Percentiles rank a stretch among this genome's conserved stretches.
Conservation (phyloP, 2,329 filamentous ascomycete species). For the Aspergillus pseudoviridinutans region DNA sequence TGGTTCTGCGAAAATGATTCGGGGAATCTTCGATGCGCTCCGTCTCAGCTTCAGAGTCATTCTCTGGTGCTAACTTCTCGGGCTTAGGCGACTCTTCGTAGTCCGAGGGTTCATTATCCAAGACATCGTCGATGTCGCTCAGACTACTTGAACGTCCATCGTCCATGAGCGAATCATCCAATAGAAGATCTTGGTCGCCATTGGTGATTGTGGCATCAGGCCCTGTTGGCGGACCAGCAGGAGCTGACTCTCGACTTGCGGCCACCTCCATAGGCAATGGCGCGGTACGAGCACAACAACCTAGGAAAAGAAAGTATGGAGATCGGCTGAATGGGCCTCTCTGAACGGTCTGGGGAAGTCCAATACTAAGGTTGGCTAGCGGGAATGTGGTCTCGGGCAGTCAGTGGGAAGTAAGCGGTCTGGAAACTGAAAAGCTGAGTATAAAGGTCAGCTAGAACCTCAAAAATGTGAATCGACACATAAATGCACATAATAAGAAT, state of each 20-base stretch:
- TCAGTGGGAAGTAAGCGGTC: conserved; percentile 4
- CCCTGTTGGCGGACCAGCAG: conserved; percentile 32
- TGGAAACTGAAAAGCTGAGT: conserved; percentile 19
- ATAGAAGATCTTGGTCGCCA: conserved; percentile 31
- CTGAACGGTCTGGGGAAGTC: not conserved
- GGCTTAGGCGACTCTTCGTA: conserved; percentile 46
- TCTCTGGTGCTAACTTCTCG: conserved; percentile 57
- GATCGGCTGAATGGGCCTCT: not conserved
- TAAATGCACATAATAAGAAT: conserved; percentile 8
- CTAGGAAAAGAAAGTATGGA: conserved; percentile 3
- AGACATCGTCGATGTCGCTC: conserved; percentile 84
- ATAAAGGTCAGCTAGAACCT: conserved; percentile 17
- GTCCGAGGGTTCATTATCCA: conserved; percentile 59
- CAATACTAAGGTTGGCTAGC: not conserved
- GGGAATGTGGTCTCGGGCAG: conserved; percentile 17
- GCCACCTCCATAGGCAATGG: conserved; percentile 37
- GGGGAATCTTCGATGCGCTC: conserved; percentile 91
- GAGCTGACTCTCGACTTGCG: conserved; percentile 33
- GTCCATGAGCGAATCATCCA: conserved; percentile 48
- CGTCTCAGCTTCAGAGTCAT: conserved; percentile 85
- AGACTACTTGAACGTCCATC: conserved; percentile 83
- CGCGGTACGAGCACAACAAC: conserved; percentile 1
- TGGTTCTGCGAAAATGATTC: conserved; percentile 59
- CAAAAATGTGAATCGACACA: not conserved
- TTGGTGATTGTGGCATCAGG: conserved; percentile 33